phyloP scores from a whole-genome alignment of 2,329 filamentous ascomycete genomes.

The Aspergillus amoenus region DNA sequence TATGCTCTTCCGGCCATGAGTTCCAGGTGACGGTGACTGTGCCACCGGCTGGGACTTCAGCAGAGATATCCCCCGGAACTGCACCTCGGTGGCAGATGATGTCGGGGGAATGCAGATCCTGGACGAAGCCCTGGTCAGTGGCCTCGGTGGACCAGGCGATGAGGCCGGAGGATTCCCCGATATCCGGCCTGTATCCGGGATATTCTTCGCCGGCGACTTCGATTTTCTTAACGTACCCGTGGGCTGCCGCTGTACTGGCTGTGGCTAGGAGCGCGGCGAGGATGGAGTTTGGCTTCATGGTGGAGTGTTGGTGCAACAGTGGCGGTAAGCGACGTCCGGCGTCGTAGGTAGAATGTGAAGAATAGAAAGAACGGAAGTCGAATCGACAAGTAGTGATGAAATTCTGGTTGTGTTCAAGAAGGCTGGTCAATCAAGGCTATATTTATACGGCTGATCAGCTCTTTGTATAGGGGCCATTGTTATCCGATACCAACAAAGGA shows the following conservation, averaged over 20 bases:
- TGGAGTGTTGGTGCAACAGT: background rate
- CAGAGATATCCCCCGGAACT: constrained; percentile 48
- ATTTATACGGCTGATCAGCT: background rate
- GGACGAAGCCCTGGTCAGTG: constrained; percentile 53
- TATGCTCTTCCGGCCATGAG: constrained; percentile 61
- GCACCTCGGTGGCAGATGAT: constrained; percentile 62
- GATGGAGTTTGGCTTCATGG: background rate
- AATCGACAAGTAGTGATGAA: background rate
- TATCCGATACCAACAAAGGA: background rate
- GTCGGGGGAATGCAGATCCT: constrained; percentile 36
- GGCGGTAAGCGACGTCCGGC: background rate
- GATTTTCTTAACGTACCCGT: constrained; percentile 36
- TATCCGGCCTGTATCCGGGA: constrained; percentile 40
- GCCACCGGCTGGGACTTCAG: constrained; percentile 57
- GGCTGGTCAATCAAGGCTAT: background rate
- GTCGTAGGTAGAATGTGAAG: background rate
- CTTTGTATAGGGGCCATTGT: background rate
- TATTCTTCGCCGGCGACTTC: constrained; percentile 37
- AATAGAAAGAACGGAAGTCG: background rate
- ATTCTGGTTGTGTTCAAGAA: background rate
- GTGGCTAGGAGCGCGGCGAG: constrained; percentile 19
- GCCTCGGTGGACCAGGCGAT: constrained; percentile 56
- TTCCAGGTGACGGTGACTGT: constrained; percentile 60
- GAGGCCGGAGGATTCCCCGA: constrained; percentile 29
- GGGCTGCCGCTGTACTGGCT: constrained; percentile 28